These are phyloP conservation scores for Aristolochia contorta DNA, from an alignment of 164 flowering plant species.

Conservation along the genomic window DNA sequence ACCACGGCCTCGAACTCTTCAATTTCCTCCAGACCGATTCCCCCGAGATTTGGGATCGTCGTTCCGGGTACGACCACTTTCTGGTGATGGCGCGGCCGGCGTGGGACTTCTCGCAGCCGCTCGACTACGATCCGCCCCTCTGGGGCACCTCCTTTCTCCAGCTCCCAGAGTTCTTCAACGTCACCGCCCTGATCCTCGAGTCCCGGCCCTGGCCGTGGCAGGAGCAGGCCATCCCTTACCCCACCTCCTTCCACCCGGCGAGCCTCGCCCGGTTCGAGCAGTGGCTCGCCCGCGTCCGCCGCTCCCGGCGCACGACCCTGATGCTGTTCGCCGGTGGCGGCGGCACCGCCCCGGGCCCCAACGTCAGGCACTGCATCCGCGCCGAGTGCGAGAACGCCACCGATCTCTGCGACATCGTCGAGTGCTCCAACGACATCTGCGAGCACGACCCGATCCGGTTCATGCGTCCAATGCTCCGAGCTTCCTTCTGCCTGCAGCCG, in stretches of 20 bases:
- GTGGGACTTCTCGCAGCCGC: constrained; percentile 82
- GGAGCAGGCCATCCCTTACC: constrained; percentile 81
- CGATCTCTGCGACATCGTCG: constrained; percentile 50
- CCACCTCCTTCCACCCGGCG: constrained; percentile 85
- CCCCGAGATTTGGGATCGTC: constrained; percentile 42
- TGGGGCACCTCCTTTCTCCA: constrained; percentile 92
- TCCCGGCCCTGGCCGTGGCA: constrained; percentile 86
- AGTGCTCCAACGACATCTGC: constrained; percentile 68
- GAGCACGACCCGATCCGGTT: constrained; percentile 81
- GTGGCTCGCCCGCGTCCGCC: constrained; percentile 54
- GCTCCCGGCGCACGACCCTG: constrained; percentile 40
- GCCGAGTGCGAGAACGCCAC: constrained; percentile 42
- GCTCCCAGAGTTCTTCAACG: constrained; percentile 63
- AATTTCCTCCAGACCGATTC: constrained; percentile 26
- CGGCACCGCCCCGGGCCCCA: constrained; percentile 48
- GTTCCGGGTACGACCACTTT: constrained; percentile 68
- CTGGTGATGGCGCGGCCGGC: constrained; percentile 79
- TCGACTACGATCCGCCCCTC: constrained; percentile 35
- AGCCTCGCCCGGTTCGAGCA: constrained; percentile 33
- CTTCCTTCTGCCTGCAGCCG: constrained; percentile 87
- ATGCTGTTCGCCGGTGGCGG: constrained; percentile 92
- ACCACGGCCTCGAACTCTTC: constrained; percentile 59
- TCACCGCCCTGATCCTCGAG: constrained; percentile 66
- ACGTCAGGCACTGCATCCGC: constrained; percentile 69
- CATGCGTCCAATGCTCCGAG: constrained; percentile 82